phyloP scores from a whole-genome alignment of 2,329 filamentous ascomycete genomes.

The Penicillium sp. region DNA sequence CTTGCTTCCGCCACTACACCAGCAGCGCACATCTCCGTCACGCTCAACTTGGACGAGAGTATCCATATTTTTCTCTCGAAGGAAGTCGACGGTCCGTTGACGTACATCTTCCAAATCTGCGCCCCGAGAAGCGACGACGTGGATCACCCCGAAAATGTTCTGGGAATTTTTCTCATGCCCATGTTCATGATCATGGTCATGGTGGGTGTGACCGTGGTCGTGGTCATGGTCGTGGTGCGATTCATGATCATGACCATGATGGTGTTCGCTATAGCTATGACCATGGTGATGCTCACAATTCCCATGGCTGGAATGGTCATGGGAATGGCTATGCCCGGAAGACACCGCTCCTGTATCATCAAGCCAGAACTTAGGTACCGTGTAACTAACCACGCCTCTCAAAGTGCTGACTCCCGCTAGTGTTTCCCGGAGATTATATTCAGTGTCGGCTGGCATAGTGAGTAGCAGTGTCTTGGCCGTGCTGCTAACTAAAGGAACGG shows the following conservation, averaged over 20 bases:
- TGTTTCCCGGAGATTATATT: constrained; percentile 83
- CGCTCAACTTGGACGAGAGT: constrained; percentile 84
- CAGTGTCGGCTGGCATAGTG: constrained; percentile 76
- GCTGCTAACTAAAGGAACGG: constrained; percentile 80
- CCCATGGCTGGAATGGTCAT: constrained; percentile 27
- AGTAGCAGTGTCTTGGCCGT: constrained; percentile 80
- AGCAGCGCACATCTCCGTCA: constrained; percentile 69
- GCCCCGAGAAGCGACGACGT: constrained; percentile 70
- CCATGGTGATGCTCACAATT: constrained; percentile 32
- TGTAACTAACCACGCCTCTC: constrained; percentile 79
- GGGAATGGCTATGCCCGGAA: constrained; percentile 39
- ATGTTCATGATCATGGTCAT: constrained; percentile 33
- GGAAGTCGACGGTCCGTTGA: constrained; percentile 69
- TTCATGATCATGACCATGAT: constrained; percentile 28
- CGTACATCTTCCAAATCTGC: constrained; percentile 80
- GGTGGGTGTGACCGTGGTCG: constrained; percentile 27
- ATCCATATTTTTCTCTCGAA: constrained; percentile 70
- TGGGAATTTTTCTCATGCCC: constrained; percentile 23
- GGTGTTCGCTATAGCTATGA: constrained; percentile 30
- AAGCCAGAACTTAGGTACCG: constrained; percentile 88
- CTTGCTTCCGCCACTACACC: constrained; percentile 55
- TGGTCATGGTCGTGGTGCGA: constrained; percentile 28
- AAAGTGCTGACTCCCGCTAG: constrained; percentile 79
- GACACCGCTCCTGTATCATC: constrained; percentile 60
- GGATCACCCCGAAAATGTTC: constrained; percentile 74